Conservation (phyloP, 495 filamentous ascomycete genomes). For the Extremus antarcticus region DNA sequence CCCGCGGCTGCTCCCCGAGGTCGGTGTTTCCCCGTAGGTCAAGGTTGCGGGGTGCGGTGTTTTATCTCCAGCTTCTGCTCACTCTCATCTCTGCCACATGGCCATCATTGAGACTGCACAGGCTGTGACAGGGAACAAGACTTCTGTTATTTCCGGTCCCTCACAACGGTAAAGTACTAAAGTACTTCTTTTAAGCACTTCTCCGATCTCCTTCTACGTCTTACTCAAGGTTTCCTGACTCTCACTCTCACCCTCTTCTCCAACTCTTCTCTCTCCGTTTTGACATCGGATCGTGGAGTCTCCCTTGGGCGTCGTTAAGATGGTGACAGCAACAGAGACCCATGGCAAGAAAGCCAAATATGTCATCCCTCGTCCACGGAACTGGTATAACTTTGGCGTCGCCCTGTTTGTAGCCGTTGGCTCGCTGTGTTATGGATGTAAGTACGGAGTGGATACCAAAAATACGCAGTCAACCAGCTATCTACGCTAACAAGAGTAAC, state of each 20-base stretch:
- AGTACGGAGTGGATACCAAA: not conserved
- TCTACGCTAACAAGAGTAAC: not conserved
- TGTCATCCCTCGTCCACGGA: conserved; percentile 15
- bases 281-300: not conserved
- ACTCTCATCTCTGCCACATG: no score
- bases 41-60: not conserved
- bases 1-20: not conserved
- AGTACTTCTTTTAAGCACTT: no score
- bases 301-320: not conserved
- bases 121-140: no score
- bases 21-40: not conserved
- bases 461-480: not conserved
- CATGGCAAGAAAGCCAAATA: conserved; percentile 3
- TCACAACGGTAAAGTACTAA: no score
- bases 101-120: no score
- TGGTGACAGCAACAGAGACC: not conserved
- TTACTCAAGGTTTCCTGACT: no score
- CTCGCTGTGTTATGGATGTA: conserved; percentile 17
- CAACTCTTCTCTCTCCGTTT: no score
- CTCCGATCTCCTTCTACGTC: no score
- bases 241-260: no score
- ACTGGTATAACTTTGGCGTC: conserved; percentile 16
- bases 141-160: no score
- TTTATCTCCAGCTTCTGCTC: no score
- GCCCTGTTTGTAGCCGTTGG: conserved; percentile 18